These are phyloP conservation scores for Avena insularis DNA, from an alignment of 176 grass and related monocot species.

Conservation along the genomic window DNA sequence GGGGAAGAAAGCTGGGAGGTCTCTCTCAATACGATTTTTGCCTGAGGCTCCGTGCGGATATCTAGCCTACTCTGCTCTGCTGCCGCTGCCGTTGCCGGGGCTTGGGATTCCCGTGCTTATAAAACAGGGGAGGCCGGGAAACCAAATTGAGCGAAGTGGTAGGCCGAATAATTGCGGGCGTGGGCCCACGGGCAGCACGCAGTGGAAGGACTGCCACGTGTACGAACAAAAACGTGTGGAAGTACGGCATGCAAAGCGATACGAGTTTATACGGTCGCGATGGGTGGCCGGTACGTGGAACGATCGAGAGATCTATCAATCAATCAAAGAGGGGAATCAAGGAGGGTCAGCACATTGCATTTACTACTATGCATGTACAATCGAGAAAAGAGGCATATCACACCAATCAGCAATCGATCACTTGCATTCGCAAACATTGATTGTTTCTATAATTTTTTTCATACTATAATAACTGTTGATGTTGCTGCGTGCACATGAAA, in stretches of 20 bases:
- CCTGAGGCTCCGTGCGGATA: neutral
- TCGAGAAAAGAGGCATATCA: too few relatives aligned
- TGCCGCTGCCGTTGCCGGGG: neutral
- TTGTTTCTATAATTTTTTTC: neutral
- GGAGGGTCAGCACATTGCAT: neutral
- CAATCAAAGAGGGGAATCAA: neutral
- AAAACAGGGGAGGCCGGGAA: slow-evolving; percentile 20
- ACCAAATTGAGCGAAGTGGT: neutral
- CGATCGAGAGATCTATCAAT: neutral
- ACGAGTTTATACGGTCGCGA: neutral
- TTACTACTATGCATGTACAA: too few relatives aligned
- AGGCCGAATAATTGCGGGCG: neutral
- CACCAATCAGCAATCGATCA: neutral
- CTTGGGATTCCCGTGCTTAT: slow-evolving; percentile 29
- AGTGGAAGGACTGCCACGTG: neutral
- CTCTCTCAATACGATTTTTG: neutral
- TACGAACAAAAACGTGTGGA: neutral
- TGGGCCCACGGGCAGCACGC: neutral
- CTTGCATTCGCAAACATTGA: neutral
- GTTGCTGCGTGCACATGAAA: neutral
- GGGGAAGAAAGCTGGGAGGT: slow-evolving; percentile 9
- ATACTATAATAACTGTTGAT: neutral
- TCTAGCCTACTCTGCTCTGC: neutral
- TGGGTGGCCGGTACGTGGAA: neutral
- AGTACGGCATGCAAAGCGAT: neutral